These are phyloP conservation scores for Talaromyces amestolkiae DNA, from an alignment of 2,329 filamentous ascomycete species.

Conservation along the genomic window DNA sequence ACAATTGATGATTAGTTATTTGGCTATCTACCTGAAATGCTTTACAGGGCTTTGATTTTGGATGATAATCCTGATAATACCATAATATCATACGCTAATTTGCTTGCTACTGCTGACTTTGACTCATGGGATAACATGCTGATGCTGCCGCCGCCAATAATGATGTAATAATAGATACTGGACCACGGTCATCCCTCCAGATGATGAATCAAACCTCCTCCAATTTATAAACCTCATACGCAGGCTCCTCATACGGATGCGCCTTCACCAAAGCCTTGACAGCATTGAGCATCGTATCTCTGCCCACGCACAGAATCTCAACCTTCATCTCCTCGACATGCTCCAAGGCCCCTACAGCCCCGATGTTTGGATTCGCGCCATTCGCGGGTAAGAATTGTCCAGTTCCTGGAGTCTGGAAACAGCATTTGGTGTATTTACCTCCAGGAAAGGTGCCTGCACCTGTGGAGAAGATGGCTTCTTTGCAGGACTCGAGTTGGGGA, in stretches of 20 bases:
- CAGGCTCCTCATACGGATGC: constrained; percentile 49
- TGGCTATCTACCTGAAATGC: background rate
- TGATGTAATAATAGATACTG: background rate
- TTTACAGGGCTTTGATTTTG: background rate
- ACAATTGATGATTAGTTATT: constrained; percentile 2
- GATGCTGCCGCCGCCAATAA: background rate
- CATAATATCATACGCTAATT: background rate
- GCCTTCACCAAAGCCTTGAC: constrained; percentile 42
- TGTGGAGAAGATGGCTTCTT: constrained; percentile 42
- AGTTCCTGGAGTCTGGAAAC: constrained; percentile 41
- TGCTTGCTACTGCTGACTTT: background rate
- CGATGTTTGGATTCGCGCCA: constrained; percentile 43
- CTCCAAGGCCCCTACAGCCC: constrained; percentile 39
- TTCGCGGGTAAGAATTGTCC: constrained; percentile 44
- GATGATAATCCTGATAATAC: background rate
- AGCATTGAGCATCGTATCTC: constrained; percentile 37
- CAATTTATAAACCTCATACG: constrained; percentile 46
- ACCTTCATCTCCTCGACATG: constrained; percentile 43
- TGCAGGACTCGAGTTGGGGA: constrained; percentile 39
- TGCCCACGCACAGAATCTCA: constrained; percentile 44
- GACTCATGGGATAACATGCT: background rate
- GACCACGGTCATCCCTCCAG: background rate
- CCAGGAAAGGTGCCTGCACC: constrained; percentile 44
- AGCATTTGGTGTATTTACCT: constrained; percentile 41
- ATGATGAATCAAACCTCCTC: constrained; percentile 35